Evolutionary conservation across 352 stramenopile genomes (phyloP).

Genomic region (Phytophthora pini): DNA sequence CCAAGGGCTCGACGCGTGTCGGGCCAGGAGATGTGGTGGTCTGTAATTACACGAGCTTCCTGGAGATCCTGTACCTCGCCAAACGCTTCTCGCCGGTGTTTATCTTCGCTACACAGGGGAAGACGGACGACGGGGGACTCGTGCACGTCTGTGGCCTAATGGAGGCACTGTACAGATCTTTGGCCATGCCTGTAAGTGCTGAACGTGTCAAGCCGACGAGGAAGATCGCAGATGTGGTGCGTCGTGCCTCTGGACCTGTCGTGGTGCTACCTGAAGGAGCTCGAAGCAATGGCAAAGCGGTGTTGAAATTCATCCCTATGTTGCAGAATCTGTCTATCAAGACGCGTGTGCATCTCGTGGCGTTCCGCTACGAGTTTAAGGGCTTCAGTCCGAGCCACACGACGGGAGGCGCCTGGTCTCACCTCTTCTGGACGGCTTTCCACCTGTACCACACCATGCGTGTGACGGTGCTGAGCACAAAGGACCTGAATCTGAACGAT

Average conservation of each 20-base stretch:
- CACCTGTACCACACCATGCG: slow-evolving; percentile 74
- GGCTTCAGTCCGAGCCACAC: slow-evolving; percentile 79
- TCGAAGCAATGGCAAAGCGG: slow-evolving; percentile 80
- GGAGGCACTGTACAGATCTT: slow-evolving; percentile 68
- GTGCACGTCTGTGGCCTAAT: slow-evolving; percentile 73
- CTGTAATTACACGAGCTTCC: slow-evolving; percentile 84
- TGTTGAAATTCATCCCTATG: slow-evolving; percentile 73
- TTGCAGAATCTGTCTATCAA: slow-evolving; percentile 64
- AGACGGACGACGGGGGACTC: slow-evolving; percentile 56
- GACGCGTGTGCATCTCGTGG: slow-evolving; percentile 71
- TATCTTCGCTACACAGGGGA: slow-evolving; percentile 60
- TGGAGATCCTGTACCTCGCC: slow-evolving; percentile 82
- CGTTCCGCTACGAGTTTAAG: slow-evolving; percentile 84
- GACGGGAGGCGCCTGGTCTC: slow-evolving; percentile 56
- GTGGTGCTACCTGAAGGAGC: slow-evolving; percentile 82
- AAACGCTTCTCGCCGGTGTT: slow-evolving; percentile 84
- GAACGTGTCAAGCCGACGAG: slow-evolving; percentile 48
- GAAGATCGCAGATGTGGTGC: slow-evolving; percentile 80
- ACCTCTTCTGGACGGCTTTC: slow-evolving; percentile 74
- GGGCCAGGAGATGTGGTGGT: slow-evolving; percentile 69
- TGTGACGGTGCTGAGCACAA: slow-evolving; percentile 66
- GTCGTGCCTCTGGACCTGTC: slow-evolving; percentile 59
- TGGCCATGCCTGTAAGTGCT: slow-evolving; percentile 51
- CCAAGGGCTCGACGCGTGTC: slow-evolving; percentile 42
- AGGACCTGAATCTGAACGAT: slow-evolving; percentile 64